Evolutionary conservation across 2,329 filamentous ascomycete genomes (phyloP).

Genomic region (Calonectria hongkongensis): DNA sequence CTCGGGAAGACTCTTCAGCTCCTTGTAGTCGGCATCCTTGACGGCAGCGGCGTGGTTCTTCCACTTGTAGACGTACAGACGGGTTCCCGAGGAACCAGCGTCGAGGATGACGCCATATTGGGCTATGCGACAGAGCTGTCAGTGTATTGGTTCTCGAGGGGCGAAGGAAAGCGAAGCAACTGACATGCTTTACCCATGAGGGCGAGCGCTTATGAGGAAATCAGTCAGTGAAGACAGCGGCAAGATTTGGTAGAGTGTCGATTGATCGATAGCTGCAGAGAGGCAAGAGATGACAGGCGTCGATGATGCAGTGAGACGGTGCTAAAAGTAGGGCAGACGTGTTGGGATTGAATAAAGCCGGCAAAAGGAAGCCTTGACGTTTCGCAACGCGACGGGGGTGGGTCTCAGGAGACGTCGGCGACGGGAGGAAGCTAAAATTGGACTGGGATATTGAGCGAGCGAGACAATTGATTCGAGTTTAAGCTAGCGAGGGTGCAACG

Average conservation of each 20-base stretch:
- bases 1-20: conserved; percentile 81
- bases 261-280: conserved; percentile 22
- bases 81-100: conserved; percentile 97
- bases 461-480: conserved; percentile 33
- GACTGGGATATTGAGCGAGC: conserved; percentile 35
- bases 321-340: conserved; percentile 12
- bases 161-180: conserved; percentile 41
- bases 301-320: conserved; percentile 12
- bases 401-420: conserved; percentile 40
- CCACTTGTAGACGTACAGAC: conserved; percentile 96
- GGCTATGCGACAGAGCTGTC: conserved; percentile 61
- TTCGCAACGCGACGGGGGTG: conserved; percentile 43
- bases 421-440: conserved; percentile 33
- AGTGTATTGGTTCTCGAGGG: conserved; percentile 37
- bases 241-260: conserved; percentile 14
- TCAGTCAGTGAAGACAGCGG: conserved; percentile 19
- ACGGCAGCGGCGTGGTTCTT: conserved; percentile 81
- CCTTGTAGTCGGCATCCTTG: conserved; percentile 67
- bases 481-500: conserved; percentile 19
- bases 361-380: conserved; percentile 37
- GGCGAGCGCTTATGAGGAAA: conserved; percentile 35
- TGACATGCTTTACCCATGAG: conserved; percentile 62
- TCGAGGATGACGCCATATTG: conserved; percentile 96
- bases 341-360: conserved; percentile 20
- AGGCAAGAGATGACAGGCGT: neutral